These are phyloP conservation scores for Claviceps sp. DNA, from an alignment of 2,329 filamentous ascomycete species.

Conservation along the genomic window DNA sequence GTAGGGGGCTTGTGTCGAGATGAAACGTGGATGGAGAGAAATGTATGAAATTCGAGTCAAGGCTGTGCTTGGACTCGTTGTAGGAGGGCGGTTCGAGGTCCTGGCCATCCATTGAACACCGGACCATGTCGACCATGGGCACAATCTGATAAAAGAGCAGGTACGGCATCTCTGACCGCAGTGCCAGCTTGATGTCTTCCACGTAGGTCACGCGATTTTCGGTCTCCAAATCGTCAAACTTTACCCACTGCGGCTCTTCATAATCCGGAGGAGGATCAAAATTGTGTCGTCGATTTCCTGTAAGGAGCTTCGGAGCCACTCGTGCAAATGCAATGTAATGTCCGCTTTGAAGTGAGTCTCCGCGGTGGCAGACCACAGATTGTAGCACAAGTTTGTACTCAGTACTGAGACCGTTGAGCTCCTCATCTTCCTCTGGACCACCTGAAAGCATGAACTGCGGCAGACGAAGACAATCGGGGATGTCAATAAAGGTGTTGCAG, in stretches of 20 bases:
- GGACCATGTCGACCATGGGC: constrained; percentile 60
- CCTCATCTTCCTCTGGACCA: constrained; percentile 48
- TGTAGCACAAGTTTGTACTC: constrained; percentile 90
- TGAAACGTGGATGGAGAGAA: constrained; percentile 3
- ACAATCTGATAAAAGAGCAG: constrained; percentile 91
- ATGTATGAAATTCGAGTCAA: constrained; percentile 19
- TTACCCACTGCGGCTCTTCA: constrained; percentile 68
- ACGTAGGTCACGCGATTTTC: constrained; percentile 60
- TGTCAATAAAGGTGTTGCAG: constrained; percentile 77
- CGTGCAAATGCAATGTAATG: constrained; percentile 84
- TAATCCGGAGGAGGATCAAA: constrained; percentile 51
- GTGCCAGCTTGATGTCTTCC: constrained; percentile 60
- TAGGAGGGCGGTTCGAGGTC: constrained; percentile 46
- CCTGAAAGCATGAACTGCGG: constrained; percentile 79
- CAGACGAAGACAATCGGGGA: constrained; percentile 65
- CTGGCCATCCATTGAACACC: constrained; percentile 32
- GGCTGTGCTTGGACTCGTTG: constrained; percentile 33
- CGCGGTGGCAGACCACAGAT: constrained; percentile 84
- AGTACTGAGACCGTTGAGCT: constrained; percentile 53
- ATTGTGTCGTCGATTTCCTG: constrained; percentile 42
- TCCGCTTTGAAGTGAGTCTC: constrained; percentile 71
- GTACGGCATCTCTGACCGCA: constrained; percentile 85
- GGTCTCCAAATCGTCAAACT: constrained; percentile 72
- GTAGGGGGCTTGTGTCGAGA: constrained; percentile 7
- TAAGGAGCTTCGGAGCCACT: constrained; percentile 50